Conservation (phyloP, 2,329 filamentous ascomycete species). For the Paecilomyces fulvus region DNA sequence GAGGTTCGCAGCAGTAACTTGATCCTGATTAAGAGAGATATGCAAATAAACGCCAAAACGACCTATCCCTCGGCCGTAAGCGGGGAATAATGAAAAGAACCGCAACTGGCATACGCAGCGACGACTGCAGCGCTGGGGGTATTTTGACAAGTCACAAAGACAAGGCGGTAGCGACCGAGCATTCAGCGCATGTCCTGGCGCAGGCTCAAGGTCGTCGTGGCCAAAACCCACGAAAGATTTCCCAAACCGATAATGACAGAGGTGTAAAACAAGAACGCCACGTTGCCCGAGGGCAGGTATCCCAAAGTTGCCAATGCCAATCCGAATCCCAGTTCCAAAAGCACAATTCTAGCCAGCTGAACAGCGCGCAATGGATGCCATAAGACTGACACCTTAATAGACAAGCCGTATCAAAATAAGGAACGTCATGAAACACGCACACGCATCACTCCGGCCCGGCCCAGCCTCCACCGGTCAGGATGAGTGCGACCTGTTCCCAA, state of each 20-base stretch:
- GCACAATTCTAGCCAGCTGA: constrained; percentile 2
- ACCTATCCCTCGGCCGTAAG: neutral
- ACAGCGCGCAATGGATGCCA: neutral
- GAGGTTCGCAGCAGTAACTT: neutral
- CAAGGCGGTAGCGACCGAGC: constrained; percentile 7
- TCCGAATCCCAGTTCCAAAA: constrained; percentile 2
- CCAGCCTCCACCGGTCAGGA: constrained; percentile 16
- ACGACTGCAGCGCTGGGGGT: constrained; percentile 1
- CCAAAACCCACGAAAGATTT: constrained; percentile 4
- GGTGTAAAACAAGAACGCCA: constrained; percentile 5
- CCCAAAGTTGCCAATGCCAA: constrained; percentile 4
- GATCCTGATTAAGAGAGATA: neutral
- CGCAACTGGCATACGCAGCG: neutral
- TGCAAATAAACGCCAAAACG: constrained; percentile 4
- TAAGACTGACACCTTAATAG: neutral
- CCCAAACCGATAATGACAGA: constrained; percentile 2
- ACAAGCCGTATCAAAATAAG: constrained; percentile 5
- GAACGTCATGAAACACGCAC: constrained; percentile 5
- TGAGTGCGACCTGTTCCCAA: constrained; percentile 2
- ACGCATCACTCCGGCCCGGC: constrained; percentile 13
- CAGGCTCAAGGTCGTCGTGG: constrained; percentile 8
- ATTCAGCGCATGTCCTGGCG: constrained; percentile 9
- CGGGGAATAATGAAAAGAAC: neutral
- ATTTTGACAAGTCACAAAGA: constrained; percentile 1
- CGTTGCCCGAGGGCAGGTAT: constrained; percentile 10